A percentile compares a stretch with the other conserved stretches of the same genome.
Evolutionary conservation across 768 basidiomycete species (phyloP).

Genomic region (Suillus subluteus): DNA sequence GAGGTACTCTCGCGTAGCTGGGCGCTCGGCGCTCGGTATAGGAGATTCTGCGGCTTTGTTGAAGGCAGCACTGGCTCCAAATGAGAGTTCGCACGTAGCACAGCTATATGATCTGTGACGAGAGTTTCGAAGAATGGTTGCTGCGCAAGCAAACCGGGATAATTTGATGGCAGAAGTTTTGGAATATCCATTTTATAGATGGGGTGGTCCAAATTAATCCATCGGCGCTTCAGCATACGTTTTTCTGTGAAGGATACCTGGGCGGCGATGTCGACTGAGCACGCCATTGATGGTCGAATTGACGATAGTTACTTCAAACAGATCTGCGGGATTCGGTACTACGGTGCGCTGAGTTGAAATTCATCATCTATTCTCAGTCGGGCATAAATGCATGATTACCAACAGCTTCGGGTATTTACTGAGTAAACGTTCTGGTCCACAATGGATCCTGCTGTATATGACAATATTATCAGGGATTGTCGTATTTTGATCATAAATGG

Average conservation of each 20-base stretch:
- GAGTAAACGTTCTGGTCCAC: no score
- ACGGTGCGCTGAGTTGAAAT: background rate
- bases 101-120: background rate
- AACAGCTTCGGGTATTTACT: no score
- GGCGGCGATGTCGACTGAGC: constrained; percentile 17
- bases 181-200: background rate
- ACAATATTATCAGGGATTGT: background rate
- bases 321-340: no score
- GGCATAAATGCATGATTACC: no score
- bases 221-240: background rate
- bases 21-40: background rate
- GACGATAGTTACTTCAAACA: constrained; percentile 13
- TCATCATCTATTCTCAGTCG: no score
- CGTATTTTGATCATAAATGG: background rate
- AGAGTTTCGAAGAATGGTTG: background rate
- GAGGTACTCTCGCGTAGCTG: background rate
- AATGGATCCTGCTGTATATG: background rate
- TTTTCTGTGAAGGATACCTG: background rate
- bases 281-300: constrained; percentile 17
- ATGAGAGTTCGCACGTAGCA: background rate
- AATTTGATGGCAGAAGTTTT: background rate
- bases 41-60: background rate
- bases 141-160: background rate
- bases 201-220: background rate
- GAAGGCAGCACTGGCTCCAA: background rate